Percentiles rank a stretch among this genome's conserved stretches.
Conservation (phyloP, 352 stramenopile genomes). For the Phytopythium litorale region DNA sequence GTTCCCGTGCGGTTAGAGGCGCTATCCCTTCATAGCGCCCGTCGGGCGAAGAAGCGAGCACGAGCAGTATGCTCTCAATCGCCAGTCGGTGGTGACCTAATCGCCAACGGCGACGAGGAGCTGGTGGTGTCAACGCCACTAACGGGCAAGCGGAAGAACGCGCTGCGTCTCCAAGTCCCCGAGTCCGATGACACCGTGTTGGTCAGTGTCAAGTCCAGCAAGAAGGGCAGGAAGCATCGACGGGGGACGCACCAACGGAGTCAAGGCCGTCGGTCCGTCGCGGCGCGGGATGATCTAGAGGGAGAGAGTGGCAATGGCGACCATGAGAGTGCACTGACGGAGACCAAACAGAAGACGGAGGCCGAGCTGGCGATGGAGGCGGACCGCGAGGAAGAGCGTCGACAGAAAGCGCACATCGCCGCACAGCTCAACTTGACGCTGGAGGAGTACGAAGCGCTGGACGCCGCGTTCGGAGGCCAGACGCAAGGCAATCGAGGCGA, state of each 20-base stretch:
- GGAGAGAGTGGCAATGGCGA: not conserved
- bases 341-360: conserved; percentile 1
- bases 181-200: not conserved
- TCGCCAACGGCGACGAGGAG: conserved; percentile 11
- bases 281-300: not conserved
- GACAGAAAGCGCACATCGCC: conserved; percentile 43
- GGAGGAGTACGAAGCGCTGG: conserved; percentile 64
- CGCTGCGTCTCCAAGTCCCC: conserved; percentile 30
- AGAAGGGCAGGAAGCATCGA: conserved; percentile 10
- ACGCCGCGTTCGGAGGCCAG: conserved; percentile 46
- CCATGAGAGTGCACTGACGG: conserved; percentile 7
- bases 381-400: conserved; percentile 47
- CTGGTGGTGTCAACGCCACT: conserved; percentile 1
- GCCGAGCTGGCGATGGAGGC: conserved; percentile 33
- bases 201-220: conserved; percentile 8
- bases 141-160: conserved; percentile 35
- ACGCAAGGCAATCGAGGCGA: conserved; percentile 5
- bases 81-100: conserved; percentile 5
- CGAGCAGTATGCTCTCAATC: conserved; percentile 5
- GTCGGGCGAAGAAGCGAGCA: conserved; percentile 7
- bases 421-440: conserved; percentile 61
- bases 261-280: not conserved
- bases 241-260: not conserved
- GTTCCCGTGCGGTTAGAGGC: conserved; percentile 39
- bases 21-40: conserved; percentile 14